Conservation (phyloP, 495 filamentous ascomycete genomes). For the Aspergillus conjunctus region DNA sequence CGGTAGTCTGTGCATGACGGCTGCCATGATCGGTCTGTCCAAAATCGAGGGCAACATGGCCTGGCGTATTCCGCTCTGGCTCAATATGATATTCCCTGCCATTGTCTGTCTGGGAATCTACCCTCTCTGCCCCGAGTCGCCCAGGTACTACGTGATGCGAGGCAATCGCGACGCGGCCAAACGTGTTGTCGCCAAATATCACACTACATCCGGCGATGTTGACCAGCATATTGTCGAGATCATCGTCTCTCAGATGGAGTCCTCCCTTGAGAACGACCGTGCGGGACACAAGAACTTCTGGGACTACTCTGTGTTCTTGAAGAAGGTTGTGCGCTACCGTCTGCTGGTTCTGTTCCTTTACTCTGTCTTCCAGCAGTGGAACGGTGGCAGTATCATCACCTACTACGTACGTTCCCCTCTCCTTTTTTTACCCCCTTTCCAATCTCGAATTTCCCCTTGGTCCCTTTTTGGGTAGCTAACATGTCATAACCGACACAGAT, state of each 20-base stretch:
- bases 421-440: not conserved
- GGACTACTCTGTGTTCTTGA: slow-evolving; percentile 46
- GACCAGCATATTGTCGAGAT: slow-evolving; percentile 43
- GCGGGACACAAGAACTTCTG: slow-evolving; percentile 33
- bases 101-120: slow-evolving; percentile 45
- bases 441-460: not conserved
- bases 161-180: slow-evolving; percentile 39
- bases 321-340: slow-evolving; percentile 36
- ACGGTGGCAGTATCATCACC: slow-evolving; percentile 46
- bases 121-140: slow-evolving; percentile 43
- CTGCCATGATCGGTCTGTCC: slow-evolving; percentile 40
- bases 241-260: slow-evolving; percentile 44
- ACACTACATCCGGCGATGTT: slow-evolving; percentile 40
- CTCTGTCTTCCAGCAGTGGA: slow-evolving; percentile 50
- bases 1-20: slow-evolving; percentile 40
- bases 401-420: slow-evolving; percentile 34
- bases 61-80: slow-evolving; percentile 42
- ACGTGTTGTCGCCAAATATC: slow-evolving; percentile 40
- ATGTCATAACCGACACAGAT: slow-evolving; percentile 26
- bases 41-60: slow-evolving; percentile 30
- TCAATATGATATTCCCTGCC: slow-evolving; percentile 41
- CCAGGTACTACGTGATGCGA: slow-evolving; percentile 43
- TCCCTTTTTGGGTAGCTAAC: not conserved
- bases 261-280: slow-evolving; percentile 36
- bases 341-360: slow-evolving; percentile 43